Percentiles rank a stretch among this genome's conserved stretches.
Evolutionary conservation across 139 green algal species (phyloP).

Genomic region (Yamagishiella unicocca): DNA sequence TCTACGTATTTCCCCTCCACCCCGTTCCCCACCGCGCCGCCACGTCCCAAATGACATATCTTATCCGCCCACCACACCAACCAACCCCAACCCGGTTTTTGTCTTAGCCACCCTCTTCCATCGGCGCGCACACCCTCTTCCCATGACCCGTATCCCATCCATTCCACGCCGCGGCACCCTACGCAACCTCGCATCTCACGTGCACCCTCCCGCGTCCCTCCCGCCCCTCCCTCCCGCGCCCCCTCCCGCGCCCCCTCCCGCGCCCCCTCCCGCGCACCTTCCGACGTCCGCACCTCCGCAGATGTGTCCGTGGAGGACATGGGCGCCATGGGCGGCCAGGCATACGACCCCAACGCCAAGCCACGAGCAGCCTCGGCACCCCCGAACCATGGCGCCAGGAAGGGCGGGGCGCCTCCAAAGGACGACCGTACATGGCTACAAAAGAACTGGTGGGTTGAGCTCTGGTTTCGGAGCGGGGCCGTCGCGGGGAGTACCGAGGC

Average conservation of each 20-base stretch:
- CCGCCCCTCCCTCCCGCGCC: not conserved
- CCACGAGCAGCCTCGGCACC: not conserved
- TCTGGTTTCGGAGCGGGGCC: not conserved
- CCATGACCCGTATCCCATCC: too few relatives aligned
- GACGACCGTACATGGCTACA: slow-evolving; percentile 41
- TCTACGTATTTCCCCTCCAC: too few relatives aligned
- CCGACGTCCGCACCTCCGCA: not conserved
- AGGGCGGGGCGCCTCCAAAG: slow-evolving; percentile 20
- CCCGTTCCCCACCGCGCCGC: too few relatives aligned
- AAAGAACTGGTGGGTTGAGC: slow-evolving; percentile 22
- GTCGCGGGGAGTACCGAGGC: not conserved
- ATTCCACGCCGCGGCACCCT: too few relatives aligned
- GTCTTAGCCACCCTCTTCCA: too few relatives aligned
- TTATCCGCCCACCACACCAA: too few relatives aligned
- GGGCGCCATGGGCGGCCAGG: not conserved
- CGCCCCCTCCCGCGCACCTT: not conserved
- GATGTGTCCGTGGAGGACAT: not conserved
- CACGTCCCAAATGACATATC: too few relatives aligned
- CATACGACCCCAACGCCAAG: slow-evolving; percentile 35
- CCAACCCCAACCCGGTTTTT: too few relatives aligned
- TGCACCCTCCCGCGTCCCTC: too few relatives aligned
- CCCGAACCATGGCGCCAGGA: not conserved
- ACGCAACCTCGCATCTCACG: too few relatives aligned
- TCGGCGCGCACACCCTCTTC: too few relatives aligned
- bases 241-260: not conserved